Conservation (phyloP, 2,329 filamentous ascomycete genomes). For the Ampelomyces quisqualis region DNA sequence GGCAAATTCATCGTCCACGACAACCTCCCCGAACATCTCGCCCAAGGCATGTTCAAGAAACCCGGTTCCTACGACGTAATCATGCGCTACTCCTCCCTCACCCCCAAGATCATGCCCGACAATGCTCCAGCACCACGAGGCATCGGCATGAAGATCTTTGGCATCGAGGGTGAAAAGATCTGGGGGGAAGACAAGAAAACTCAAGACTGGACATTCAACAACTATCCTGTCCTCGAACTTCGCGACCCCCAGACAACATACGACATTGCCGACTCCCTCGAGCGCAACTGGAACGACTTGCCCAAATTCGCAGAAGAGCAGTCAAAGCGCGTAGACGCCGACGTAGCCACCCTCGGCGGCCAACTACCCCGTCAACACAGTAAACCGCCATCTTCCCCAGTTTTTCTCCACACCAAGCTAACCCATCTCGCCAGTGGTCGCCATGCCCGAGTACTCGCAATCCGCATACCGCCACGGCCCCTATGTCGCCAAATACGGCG, state of each 20-base stretch:
- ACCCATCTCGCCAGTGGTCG: slow-evolving; percentile 18
- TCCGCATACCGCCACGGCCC: slow-evolving; percentile 52
- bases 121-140: slow-evolving; percentile 48
- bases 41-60: slow-evolving; percentile 33
- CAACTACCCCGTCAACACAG: slow-evolving; percentile 28
- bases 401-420: background rate
- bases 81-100: slow-evolving; percentile 32
- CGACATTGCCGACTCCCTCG: slow-evolving; percentile 42
- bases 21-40: slow-evolving; percentile 48
- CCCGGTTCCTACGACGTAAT: slow-evolving; percentile 29
- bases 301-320: slow-evolving; percentile 39
- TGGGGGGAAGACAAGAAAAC: slow-evolving; percentile 36
- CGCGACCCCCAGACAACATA: slow-evolving; percentile 49
- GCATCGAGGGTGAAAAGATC: slow-evolving; percentile 44
- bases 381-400: slow-evolving; percentile 2
- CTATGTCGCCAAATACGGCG: slow-evolving; percentile 52
- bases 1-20: slow-evolving; percentile 48
- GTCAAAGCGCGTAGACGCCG: slow-evolving; percentile 45
- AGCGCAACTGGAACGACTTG: slow-evolving; percentile 31
- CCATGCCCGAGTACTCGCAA: slow-evolving; percentile 49
- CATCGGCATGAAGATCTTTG: slow-evolving; percentile 54
- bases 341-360: slow-evolving; percentile 28
- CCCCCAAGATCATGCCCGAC: slow-evolving; percentile 28
- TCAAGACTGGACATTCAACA: slow-evolving; percentile 54
- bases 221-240: slow-evolving; percentile 51